Evolutionary conservation across 2,329 filamentous ascomycete species (phyloP), one percentile per base, ranked within the genome.

Genomic region (Fusarium verticillioides): DNA sequence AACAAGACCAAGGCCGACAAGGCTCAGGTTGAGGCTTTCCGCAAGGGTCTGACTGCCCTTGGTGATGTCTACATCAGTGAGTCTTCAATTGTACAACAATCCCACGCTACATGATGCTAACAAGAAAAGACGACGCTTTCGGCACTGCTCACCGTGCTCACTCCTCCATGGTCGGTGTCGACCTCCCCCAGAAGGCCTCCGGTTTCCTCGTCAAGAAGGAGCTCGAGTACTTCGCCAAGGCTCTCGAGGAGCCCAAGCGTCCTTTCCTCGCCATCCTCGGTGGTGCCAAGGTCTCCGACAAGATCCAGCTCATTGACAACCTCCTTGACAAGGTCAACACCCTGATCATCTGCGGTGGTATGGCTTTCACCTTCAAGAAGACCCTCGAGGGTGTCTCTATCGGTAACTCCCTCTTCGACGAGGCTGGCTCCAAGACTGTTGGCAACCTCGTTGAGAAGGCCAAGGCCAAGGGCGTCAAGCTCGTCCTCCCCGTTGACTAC

Each of bases 281-380:
- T 79, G 96, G 96, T 78, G 95, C 96, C 83, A 99, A 99, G 90
- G 95, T 99, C 78, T 97, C 94, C 49, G 96, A 99, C 90, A 99
- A 99, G 92, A 99, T 99, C 84, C 94, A 98, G 88, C 90, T 99
- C 79, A 98, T 99, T 82, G 95, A 99, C 87, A 99, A 99, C 89
- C 89, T 99, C 76, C 92, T 99, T 77, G 94, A 95, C 85, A 98
- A 99, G 90, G 95, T 99, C 84, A 90, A 99, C 90, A 96, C 92
- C 83, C 90, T 99, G 76, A 93, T 99, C 85, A 93, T 99, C 85
- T 97, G 96, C 83, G 96, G 96, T 82, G 96, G 88, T 79, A 99
- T 99, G 96, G 95, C 96, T 73, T 99, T 98, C 88, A 99, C 96
- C 79, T 99, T 99, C 91, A 98, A 98, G 90, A 99, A 99, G 91